phyloP scores from a whole-genome alignment of 2,329 filamentous ascomycete species.

The Leptographium lundbergii region DNA sequence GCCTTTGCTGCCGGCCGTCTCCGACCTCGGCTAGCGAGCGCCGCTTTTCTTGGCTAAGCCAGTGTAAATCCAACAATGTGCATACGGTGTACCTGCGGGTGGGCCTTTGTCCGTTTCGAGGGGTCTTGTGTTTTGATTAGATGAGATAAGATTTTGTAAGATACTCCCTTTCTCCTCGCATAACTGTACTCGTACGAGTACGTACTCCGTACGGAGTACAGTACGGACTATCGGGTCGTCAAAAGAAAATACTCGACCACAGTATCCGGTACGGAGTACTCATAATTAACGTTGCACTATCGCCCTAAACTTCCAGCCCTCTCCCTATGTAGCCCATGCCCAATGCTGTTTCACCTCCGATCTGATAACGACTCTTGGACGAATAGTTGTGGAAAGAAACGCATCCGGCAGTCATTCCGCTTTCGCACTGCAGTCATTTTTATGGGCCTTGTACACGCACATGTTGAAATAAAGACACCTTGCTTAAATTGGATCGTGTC shows the following conservation, averaged over 20 bases:
- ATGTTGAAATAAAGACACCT: neutral
- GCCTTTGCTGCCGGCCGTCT: neutral
- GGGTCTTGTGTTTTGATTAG: neutral
- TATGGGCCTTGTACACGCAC: neutral
- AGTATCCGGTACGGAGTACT: neutral
- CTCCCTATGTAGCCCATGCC: neutral
- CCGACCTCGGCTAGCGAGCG: neutral
- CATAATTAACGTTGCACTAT: neutral
- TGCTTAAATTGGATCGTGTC: neutral
- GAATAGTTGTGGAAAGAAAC: neutral
- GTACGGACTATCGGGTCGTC: neutral
- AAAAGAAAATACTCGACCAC: neutral
- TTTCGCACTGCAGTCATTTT: neutral
- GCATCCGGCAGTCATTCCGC: neutral
- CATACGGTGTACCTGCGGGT: neutral
- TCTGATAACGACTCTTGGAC: neutral
- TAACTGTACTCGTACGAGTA: too few relatives aligned
- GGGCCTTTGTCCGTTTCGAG: neutral
- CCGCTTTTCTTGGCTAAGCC: neutral
- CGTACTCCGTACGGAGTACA: too few relatives aligned
- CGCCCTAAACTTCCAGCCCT: neutral
- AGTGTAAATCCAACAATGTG: neutral
- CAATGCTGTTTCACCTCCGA: neutral
- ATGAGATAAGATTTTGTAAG: slow-evolving; percentile 4
- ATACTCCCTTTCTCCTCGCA: neutral